Evolutionary conservation across 83 land plant genomes (phyloP).

Genomic region (Diphasiastrum complanatum): DNA sequence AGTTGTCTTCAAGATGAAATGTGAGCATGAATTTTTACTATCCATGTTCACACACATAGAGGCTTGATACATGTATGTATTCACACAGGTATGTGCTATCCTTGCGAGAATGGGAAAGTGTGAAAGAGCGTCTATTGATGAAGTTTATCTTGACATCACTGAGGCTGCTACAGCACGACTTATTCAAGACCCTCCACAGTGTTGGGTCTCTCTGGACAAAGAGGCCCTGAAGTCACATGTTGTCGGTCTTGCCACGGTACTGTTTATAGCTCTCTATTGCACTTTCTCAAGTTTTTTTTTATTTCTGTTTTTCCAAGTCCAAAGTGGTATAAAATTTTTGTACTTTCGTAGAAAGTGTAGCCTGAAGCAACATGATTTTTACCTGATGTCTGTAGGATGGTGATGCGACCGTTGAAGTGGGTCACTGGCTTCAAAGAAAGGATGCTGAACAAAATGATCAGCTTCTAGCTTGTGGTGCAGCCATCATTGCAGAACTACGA

Average conservation of each 20-base stretch:
- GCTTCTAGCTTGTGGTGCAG: conserved; percentile 78
- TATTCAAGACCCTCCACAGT: conserved; percentile 42
- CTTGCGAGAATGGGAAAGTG: conserved; percentile 68
- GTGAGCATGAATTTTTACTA: too few relatives aligned
- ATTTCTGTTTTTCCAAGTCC: neutral
- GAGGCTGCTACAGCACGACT: conserved; percentile 70
- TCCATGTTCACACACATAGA: neutral
- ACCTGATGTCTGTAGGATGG: conserved; percentile 31
- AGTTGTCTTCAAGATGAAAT: too few relatives aligned
- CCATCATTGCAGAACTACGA: conserved; percentile 85
- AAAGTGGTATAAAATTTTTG: neutral
- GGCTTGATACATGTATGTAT: neutral
- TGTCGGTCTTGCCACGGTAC: conserved; percentile 59
- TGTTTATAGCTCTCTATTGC: conserved; percentile 1
- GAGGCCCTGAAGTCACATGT: conserved; percentile 74
- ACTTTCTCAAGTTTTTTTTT: conserved; percentile 1
- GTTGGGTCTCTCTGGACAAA: conserved; percentile 40
- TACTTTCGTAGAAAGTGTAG: neutral
- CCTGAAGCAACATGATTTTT: neutral
- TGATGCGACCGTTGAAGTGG: conserved; percentile 28
- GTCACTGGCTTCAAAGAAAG: conserved; percentile 55
- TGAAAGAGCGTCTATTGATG: conserved; percentile 98
- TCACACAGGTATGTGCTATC: conserved; percentile 63
- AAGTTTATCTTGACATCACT: conserved; percentile 93
- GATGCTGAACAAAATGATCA: conserved; percentile 55